These are phyloP conservation scores for Blastobotrys raffinosifermentans DNA, from an alignment of 1,139 yeast species.

Conservation along the genomic window DNA sequence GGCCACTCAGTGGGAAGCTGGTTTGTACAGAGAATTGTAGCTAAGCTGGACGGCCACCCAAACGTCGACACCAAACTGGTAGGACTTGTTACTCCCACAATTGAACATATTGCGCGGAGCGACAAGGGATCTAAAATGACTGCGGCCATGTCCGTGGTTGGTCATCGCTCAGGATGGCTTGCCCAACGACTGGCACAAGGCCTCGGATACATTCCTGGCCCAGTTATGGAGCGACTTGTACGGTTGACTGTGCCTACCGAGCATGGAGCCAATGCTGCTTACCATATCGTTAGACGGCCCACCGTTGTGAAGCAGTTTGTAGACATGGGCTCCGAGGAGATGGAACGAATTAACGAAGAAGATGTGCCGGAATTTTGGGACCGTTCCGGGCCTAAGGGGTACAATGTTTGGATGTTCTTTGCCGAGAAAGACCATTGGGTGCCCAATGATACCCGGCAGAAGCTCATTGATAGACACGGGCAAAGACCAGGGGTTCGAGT, in stretches of 20 bases:
- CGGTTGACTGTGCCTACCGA: slow-evolving; percentile 26
- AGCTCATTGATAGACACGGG: slow-evolving; percentile 37
- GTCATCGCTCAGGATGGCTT: slow-evolving; percentile 8
- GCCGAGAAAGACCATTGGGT: slow-evolving; percentile 62
- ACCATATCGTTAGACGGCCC: slow-evolving; percentile 38
- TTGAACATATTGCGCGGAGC: slow-evolving; percentile 49
- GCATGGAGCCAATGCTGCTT: slow-evolving; percentile 42
- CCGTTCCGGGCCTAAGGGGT: slow-evolving; percentile 15
- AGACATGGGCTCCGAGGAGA: slow-evolving; percentile 54
- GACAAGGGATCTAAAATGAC: slow-evolving; percentile 41
- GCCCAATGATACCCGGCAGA: slow-evolving; percentile 41
- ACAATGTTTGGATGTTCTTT: slow-evolving; percentile 49
- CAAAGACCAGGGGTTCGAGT: slow-evolving; percentile 12
- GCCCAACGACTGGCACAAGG: slow-evolving; percentile 19
- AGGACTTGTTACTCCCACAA: slow-evolving; percentile 63
- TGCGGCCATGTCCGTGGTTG: slow-evolving; percentile 6
- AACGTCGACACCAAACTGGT: slow-evolving; percentile 34
- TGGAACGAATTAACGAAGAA: slow-evolving; percentile 41
- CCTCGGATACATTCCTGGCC: slow-evolving; percentile 12
- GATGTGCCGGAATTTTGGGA: slow-evolving; percentile 48
- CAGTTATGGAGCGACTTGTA: slow-evolving; percentile 13
- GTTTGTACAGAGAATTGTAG: slow-evolving; percentile 47
- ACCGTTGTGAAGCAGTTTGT: slow-evolving; percentile 46
- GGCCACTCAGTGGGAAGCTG: slow-evolving; percentile 63
- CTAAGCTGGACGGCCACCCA: slow-evolving; percentile 16